Evolutionary conservation across 257 asterid species (phyloP), one percentile per base, ranked within the genome.

Genomic region (Nicotiana tomentosiformis): DNA sequence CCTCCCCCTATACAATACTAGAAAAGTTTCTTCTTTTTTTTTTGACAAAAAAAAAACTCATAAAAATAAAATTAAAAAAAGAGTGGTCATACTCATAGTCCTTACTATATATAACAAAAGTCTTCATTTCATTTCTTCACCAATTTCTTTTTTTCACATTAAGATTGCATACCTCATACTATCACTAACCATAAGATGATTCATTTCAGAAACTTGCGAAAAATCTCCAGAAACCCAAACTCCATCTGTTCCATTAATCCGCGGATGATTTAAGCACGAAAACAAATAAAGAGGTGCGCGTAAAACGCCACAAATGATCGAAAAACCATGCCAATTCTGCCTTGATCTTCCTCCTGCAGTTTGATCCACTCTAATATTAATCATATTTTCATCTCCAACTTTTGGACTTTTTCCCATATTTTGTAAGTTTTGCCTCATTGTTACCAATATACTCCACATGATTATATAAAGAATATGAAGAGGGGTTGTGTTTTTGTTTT

Each of bases 121-220:
- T 3, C 12, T 43, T 23, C 79, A 74, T 74, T 26, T 74, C 62
- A 74, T 74, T 49, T 74, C 80, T 51, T 74, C 17, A 74, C 23
- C 62, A 74, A 26, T 20, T 77, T 60, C n/a, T 33, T 11, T 37
- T 37, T 80, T 77, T 88, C 86, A 89, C 92, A 89, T 89, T 66
- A 89, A 88, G 14, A 89, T 89, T 35, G 92, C 92, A 43, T 89
- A 89, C 11, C 90, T 87, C 87, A 89, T 74, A 7, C 89, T 85
- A 83, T 89, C 90, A 18, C 90, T 83, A 46, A 86, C 92, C 90
- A 87, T 89, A 77, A 89, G 92, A 76, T 89, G 89, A 56, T 89
- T 86, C 85, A 86, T 80, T 83, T 89, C 92, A 2, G 90, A 89
- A 17, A 89, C 68, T 43, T 83, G 90, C 32, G 90, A 85, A 80